These are phyloP conservation scores for Lactifluus pinguis DNA, from an alignment of 768 basidiomycete genomes.

Conservation along the genomic window DNA sequence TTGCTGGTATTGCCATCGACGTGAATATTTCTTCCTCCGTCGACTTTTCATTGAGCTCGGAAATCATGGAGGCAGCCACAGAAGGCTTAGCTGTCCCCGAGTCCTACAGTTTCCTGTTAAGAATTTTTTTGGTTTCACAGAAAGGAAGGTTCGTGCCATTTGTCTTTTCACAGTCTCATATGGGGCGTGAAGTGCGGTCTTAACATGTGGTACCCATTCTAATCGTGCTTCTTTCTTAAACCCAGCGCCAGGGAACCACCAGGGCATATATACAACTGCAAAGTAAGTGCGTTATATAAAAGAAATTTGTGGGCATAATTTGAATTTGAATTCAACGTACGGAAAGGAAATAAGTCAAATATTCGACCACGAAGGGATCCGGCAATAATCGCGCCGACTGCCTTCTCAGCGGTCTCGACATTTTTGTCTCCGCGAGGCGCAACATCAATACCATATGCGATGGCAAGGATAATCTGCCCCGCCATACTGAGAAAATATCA, in stretches of 20 bases:
- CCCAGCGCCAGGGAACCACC: slow-evolving; percentile 20
- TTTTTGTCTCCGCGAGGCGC: slow-evolving; percentile 10
- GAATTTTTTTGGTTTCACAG: not conserved
- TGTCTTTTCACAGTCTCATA: slow-evolving; percentile 13
- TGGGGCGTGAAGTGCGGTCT: slow-evolving; percentile 12
- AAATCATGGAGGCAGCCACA: slow-evolving; percentile 1
- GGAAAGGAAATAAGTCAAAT: slow-evolving; percentile 1
- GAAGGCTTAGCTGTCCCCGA: not conserved
- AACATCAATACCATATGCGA: slow-evolving; percentile 14
- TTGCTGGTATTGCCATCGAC: not conserved
- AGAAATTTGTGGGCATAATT: too few species aligned
- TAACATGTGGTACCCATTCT: slow-evolving; percentile 12
- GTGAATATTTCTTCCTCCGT: not conserved
- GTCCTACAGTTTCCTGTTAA: not conserved
- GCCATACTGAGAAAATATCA: not conserved
- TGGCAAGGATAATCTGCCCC: slow-evolving; percentile 8
- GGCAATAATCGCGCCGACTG: not conserved
- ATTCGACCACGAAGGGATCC: not conserved
- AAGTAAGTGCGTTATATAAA: not conserved
- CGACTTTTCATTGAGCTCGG: not conserved
- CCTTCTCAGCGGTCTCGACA: slow-evolving; percentile 11
- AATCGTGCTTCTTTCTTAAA: slow-evolving; percentile 17
- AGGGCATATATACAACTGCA: slow-evolving; percentile 17
- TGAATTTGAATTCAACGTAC: not conserved
- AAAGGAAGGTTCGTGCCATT: not conserved